Conservation (phyloP, 352 stramenopile species). For the Pilasporangium apinafurcum region DNA sequence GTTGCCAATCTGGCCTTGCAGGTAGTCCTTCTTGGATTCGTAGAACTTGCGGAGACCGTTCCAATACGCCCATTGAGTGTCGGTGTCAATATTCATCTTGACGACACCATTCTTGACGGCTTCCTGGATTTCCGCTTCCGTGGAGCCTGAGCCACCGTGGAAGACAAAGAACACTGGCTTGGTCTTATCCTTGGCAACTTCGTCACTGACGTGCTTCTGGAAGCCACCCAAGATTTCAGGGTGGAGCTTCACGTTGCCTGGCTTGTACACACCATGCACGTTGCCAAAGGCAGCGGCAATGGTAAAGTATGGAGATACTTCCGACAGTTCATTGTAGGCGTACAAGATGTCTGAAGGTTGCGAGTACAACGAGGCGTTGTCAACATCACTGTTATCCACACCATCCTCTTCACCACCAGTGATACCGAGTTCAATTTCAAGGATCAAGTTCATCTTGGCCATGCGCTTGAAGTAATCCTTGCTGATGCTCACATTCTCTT, state of each 20-base stretch:
- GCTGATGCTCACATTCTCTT: conserved; percentile 97
- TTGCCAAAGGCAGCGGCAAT: conserved; percentile 96
- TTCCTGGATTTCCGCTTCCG: conserved; percentile 94
- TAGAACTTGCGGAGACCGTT: conserved; percentile 97
- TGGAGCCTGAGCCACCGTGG: conserved; percentile 97
- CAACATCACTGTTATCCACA: conserved; percentile 96
- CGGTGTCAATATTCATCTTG: conserved; percentile 99
- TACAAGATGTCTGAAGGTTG: conserved; percentile 94
- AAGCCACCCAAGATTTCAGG: conserved; percentile 96
- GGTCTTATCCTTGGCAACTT: conserved; percentile 73
- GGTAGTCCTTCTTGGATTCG: conserved; percentile 95
- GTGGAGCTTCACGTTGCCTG: conserved; percentile 98
- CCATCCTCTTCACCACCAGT: conserved; percentile 98
- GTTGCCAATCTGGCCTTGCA: conserved; percentile 98
- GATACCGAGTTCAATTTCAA: conserved; percentile 98
- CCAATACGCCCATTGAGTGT: conserved; percentile 99
- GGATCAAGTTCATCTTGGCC: conserved; percentile 93
- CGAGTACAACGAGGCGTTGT: conserved; percentile 91
- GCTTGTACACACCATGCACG: conserved; percentile 98
- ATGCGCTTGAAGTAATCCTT: conserved; percentile 98
- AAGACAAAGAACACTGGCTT: conserved; percentile 99
- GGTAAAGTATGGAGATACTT: conserved; percentile 92
- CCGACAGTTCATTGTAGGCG: conserved; percentile 92
- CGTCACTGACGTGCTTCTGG: conserved; percentile 84
- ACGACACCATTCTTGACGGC: conserved; percentile 95